These are phyloP conservation scores for Elsinoe arachidis DNA, from an alignment of 2,329 filamentous ascomycete genomes.

Conservation along the genomic window DNA sequence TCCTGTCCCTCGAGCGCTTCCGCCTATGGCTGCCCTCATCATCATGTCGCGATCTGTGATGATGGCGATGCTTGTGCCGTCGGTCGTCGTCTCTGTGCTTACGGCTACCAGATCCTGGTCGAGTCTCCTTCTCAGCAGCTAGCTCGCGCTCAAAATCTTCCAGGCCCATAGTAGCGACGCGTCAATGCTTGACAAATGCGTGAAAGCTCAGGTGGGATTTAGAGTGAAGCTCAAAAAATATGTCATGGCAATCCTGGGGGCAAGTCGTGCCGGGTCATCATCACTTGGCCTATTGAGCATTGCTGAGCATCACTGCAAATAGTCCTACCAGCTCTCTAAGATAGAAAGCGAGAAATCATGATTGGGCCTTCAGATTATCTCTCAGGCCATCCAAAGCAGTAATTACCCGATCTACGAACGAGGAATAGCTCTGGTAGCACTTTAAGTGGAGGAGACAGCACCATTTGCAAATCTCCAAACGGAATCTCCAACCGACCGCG, in stretches of 20 bases:
- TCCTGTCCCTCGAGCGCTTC: conserved; percentile 54
- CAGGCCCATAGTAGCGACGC: conserved; percentile 41
- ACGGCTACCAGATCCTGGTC: conserved; percentile 42
- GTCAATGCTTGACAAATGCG: no score
- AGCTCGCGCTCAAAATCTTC: conserved; percentile 73
- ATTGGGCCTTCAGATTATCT: no score
- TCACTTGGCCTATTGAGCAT: no score
- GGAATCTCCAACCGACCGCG: conserved; percentile 1
- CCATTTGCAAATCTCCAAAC: background rate
- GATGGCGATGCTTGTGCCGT: conserved; percentile 38
- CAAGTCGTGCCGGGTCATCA: background rate
- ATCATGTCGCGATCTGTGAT: conserved; percentile 25
- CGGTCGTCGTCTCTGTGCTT: conserved; percentile 27
- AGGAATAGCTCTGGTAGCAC: no score
- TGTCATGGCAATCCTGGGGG: background rate
- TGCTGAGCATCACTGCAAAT: no score
- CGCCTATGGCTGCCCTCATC: conserved; percentile 43
- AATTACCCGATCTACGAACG: no score
- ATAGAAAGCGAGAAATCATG: no score
- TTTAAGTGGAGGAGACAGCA: no score
- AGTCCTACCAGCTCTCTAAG: no score
- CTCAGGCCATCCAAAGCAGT: no score
- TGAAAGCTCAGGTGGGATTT: no score
- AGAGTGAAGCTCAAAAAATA: background rate
- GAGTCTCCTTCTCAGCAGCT: conserved; percentile 54